Conservation (phyloP, 1,139 yeast species). For the Debaryomyces fabryi region DNA sequence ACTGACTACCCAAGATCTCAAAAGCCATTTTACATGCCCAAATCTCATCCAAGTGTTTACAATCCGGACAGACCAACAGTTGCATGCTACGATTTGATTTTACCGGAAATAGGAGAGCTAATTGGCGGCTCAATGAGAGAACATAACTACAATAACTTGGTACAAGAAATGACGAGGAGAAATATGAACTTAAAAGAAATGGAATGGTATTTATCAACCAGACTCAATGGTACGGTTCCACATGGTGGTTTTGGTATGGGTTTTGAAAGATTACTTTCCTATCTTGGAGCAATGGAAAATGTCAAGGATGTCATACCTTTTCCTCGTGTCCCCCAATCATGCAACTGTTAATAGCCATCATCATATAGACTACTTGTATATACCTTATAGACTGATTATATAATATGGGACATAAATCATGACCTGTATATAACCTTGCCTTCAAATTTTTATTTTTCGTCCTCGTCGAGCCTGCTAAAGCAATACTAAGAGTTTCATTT, state of each 20-base stretch:
- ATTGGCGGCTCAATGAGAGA: slow-evolving; percentile 95
- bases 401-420: neutral
- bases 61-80: slow-evolving; percentile 58
- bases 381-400: slow-evolving; percentile 4
- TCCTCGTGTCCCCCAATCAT: slow-evolving; percentile 51
- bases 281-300: slow-evolving; percentile 71
- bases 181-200: slow-evolving; percentile 61
- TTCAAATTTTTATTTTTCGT: slow-evolving; percentile 6
- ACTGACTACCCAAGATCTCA: slow-evolving; percentile 80
- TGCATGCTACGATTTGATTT: slow-evolving; percentile 84
- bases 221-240: slow-evolving; percentile 81
- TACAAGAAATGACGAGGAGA: slow-evolving; percentile 51
- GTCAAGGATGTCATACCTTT: slow-evolving; percentile 87
- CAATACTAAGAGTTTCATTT: neutral
- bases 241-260: slow-evolving; percentile 99
- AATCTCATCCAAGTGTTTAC: slow-evolving; percentile 28
- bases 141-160: slow-evolving; percentile 54
- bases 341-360: slow-evolving; percentile 31
- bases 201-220: slow-evolving; percentile 77
- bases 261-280: slow-evolving; percentile 79
- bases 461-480: slow-evolving; percentile 8
- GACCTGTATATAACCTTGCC: slow-evolving; percentile 4
- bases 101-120: slow-evolving; percentile 95
- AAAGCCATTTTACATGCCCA: slow-evolving; percentile 92
- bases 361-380: neutral